Conservation (phyloP, 1,284 basidiomycete species). For the Coniophora puteana region DNA sequence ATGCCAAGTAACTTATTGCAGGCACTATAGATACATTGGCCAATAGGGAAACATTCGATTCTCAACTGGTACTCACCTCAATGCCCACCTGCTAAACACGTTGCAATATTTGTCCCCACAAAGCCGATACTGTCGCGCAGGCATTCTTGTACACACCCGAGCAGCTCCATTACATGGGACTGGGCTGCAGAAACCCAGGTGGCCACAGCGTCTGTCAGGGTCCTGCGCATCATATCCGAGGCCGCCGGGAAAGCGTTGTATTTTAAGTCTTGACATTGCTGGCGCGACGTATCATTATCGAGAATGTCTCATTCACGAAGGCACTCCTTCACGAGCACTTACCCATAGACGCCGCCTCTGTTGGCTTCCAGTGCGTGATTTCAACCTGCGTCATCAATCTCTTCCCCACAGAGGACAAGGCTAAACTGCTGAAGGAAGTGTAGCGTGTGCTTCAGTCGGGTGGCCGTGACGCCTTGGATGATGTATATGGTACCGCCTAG, state of each 20-base stretch:
- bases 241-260: background rate
- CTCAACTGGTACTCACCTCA: no score
- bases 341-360: slow-evolving; percentile 41
- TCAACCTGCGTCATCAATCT: slow-evolving; percentile 56
- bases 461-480: slow-evolving; percentile 40
- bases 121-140: slow-evolving; percentile 29
- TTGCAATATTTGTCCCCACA: slow-evolving; percentile 2
- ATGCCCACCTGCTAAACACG: background rate
- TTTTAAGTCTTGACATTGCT: no score
- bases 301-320: slow-evolving; percentile 47
- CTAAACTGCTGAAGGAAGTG: slow-evolving; percentile 37
- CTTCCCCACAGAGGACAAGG: slow-evolving; percentile 37
- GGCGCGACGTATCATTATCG: slow-evolving; percentile 35
- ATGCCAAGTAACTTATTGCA: no score
- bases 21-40: no score
- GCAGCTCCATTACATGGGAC: slow-evolving; percentile 40
- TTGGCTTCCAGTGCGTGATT: slow-evolving; percentile 48
- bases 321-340: slow-evolving; percentile 37
- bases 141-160: slow-evolving; percentile 43
- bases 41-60: no score
- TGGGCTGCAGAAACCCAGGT: slow-evolving; percentile 51
- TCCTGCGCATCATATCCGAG: slow-evolving; percentile 24
- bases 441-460: slow-evolving; percentile 46
- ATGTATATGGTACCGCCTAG: slow-evolving; percentile 12
- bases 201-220: slow-evolving; percentile 36